Percentiles rank a stretch among this genome's conserved stretches.
These are phyloP conservation scores for Tetrapisispora nanseiensis DNA, from an alignment of 805 yeast species.

Conservation along the genomic window DNA sequence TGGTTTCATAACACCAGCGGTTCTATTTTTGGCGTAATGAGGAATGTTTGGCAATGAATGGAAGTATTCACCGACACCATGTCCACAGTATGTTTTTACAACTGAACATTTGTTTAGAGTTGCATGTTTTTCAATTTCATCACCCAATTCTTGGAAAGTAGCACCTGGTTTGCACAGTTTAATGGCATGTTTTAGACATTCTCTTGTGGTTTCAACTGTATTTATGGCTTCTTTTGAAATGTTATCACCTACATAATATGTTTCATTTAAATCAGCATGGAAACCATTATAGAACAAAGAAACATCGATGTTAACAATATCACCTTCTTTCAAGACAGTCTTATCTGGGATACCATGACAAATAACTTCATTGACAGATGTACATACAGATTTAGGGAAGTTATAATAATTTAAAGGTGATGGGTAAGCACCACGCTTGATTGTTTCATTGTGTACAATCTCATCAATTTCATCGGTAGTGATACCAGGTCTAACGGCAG, in stretches of 20 bases:
- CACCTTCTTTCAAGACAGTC: slow-evolving; percentile 82
- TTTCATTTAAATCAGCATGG: slow-evolving; percentile 93
- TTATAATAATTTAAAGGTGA: slow-evolving; percentile 91
- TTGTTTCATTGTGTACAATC: slow-evolving; percentile 77
- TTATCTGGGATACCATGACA: slow-evolving; percentile 98
- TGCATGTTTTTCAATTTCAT: slow-evolving; percentile 81
- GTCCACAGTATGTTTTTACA: slow-evolving; percentile 87
- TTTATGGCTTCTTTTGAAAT: slow-evolving; percentile 73
- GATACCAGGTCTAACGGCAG: slow-evolving; percentile 73
- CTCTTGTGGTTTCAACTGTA: slow-evolving; percentile 86
- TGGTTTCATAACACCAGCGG: slow-evolving; percentile 86
- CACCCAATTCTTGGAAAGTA: slow-evolving; percentile 78
- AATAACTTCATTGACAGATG: slow-evolving; percentile 88
- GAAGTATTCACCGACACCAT: slow-evolving; percentile 79
- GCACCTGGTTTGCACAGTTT: slow-evolving; percentile 83
- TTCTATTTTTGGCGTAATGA: slow-evolving; percentile 88
- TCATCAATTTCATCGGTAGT: slow-evolving; percentile 89
- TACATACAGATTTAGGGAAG: slow-evolving; percentile 86
- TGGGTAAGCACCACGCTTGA: slow-evolving; percentile 85
- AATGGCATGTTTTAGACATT: slow-evolving; percentile 77
- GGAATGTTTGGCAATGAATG: slow-evolving; percentile 91
- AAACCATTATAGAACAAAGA: slow-evolving; percentile 76
- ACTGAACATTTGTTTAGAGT: slow-evolving; percentile 69
- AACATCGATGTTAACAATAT: slow-evolving; percentile 85
- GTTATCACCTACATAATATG: slow-evolving; percentile 91